These are phyloP conservation scores for Magnaporthiopsis poae DNA, from an alignment of 2,329 filamentous ascomycete genomes.

Conservation along the genomic window DNA sequence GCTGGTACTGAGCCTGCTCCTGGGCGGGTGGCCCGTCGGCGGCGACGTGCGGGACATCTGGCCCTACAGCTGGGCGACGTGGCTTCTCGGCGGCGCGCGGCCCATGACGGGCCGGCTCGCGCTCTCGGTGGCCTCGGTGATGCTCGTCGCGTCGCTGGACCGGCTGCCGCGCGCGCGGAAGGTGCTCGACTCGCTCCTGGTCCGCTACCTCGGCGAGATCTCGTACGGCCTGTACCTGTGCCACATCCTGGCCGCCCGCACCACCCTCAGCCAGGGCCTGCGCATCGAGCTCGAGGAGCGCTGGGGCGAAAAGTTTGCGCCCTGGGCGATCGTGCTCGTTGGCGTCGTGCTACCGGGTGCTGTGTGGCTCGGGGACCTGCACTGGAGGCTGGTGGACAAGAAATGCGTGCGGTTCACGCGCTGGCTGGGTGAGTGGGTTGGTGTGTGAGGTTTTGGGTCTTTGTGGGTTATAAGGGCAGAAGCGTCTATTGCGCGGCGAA, in stretches of 20 bases:
- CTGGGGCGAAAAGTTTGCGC: background rate
- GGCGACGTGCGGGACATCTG: background rate
- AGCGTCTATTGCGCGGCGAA: no score
- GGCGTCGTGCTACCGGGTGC: background rate
- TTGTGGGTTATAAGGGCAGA: no score
- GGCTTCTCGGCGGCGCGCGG: no score
- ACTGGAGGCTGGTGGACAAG: constrained; percentile 5
- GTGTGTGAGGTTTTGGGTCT: background rate
- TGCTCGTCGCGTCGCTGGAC: background rate
- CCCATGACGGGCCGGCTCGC: background rate
- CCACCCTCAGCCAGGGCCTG: background rate
- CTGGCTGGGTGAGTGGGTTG: background rate
- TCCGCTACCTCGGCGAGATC: constrained; percentile 2
- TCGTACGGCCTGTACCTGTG: constrained; percentile 1
- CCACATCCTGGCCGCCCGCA: background rate
- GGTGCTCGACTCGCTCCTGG: background rate
- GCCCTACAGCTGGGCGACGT: background rate
- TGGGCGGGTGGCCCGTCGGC: background rate
- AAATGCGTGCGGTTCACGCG: background rate
- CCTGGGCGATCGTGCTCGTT: background rate
- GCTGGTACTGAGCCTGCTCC: background rate
- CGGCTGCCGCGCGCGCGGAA: background rate
- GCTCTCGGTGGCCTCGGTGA: background rate
- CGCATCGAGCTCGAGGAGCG: background rate
- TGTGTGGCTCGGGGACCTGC: background rate